Evolutionary conservation across 83 land plant species (phyloP), one percentile per base, ranked within the genome.

Genomic region (Diphasiastrum complanatum): DNA sequence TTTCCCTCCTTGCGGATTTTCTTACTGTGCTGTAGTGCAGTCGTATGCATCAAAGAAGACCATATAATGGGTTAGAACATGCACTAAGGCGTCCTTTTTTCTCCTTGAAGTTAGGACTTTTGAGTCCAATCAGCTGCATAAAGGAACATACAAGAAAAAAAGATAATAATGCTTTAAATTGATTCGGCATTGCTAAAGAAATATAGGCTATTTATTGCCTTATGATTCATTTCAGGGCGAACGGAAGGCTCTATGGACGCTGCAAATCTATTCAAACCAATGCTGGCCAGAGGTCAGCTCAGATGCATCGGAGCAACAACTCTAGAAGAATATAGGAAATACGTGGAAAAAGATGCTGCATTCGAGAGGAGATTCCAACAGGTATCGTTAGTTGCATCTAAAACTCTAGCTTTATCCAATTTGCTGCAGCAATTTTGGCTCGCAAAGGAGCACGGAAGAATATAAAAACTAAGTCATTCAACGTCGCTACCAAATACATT

Each of bases 231-330:
- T 30, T 16, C 47, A 75, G 82, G 83, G 1, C 53, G 81, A 1
- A 75, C 84, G 0, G 81, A 80, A 50, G 86, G 86, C 0, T 83
- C 81, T 2, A 83, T 83, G 86, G 86, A 83, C 38, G 86, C 81
- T 14, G 86, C 86, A 2, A 83, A 83, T 52, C 29, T 83, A 35
- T 83, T 83, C 60, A 83, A 83, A 51, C 84, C 86, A 20, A 80
- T 76, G 86, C 86, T 83, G 38, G 86, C 86, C 27, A 31, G 86
- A 1, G 86, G 84, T 25, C 83, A 76, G 35, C 70, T 80, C 2
- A 34, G 83, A 34, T 71, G 74, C 69, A 71, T 71, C 34, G 74
- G 74, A n/a, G 74, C 74, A 14, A 79, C 86, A 22, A 83, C 86
- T 8, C 60, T 83, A 16, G 85, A 79, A 35, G 85, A 82, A 60